phyloP scores from a whole-genome alignment of 2,329 filamentous ascomycete genomes.

The Botrytis paeoniae region DNA sequence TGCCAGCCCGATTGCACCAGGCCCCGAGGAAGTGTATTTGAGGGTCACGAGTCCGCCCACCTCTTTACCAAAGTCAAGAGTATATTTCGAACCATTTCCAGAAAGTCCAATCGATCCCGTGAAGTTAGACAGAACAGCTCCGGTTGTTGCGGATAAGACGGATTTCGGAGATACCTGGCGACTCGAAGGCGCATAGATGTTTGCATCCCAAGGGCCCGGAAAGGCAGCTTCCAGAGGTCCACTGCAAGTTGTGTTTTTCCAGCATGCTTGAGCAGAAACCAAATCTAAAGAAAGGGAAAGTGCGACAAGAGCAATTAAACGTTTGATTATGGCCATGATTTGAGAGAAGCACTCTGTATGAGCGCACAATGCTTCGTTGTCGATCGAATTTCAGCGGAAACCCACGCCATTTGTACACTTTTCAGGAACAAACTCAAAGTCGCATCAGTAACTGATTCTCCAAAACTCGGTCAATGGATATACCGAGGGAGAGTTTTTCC shows the following conservation, averaged over 20 bases:
- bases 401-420: conserved; percentile 1
- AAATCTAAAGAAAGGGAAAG: conserved; percentile 13
- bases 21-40: conserved; percentile 37
- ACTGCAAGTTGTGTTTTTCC: conserved; percentile 54
- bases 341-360: neutral
- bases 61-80: conserved; percentile 59
- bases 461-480: conserved; percentile 14
- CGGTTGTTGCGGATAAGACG: conserved; percentile 42
- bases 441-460: neutral
- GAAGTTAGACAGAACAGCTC: conserved; percentile 31
- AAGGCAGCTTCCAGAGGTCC: conserved; percentile 51
- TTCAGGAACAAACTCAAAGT: neutral
- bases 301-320: neutral
- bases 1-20: conserved; percentile 44
- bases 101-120: conserved; percentile 22
- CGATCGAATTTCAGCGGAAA: neutral
- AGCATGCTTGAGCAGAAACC: conserved; percentile 43
- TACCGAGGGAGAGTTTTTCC: conserved; percentile 21
- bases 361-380: conserved; percentile 2
- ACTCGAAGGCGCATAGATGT: conserved; percentile 54
- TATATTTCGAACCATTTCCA: conserved; percentile 49
- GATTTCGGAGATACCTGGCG: conserved; percentile 48
- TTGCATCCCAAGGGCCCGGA: conserved; percentile 55
- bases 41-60: conserved; percentile 53
- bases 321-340: conserved; percentile 12